These are phyloP conservation scores for Candida boleticola DNA, from an alignment of 805 yeast species.

Conservation along the genomic window DNA sequence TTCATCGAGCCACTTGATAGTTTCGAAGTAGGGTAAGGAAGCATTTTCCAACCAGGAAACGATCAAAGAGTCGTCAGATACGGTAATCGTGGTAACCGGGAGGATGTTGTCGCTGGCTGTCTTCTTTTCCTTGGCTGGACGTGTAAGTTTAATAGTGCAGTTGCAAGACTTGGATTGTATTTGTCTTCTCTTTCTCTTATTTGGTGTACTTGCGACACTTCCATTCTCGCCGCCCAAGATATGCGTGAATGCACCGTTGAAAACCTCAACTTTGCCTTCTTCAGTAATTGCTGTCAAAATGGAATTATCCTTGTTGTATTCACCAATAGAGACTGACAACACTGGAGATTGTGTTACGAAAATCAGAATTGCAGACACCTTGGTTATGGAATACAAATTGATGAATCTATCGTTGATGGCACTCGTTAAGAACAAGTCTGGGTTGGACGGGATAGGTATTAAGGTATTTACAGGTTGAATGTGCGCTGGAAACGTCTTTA, in stretches of 20 bases:
- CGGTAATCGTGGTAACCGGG: slow-evolving; percentile 27
- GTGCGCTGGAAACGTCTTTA: slow-evolving; percentile 70
- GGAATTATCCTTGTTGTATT: slow-evolving; percentile 22
- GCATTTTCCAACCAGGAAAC: slow-evolving; percentile 65
- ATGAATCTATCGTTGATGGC: slow-evolving; percentile 82
- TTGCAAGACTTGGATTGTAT: slow-evolving; percentile 53
- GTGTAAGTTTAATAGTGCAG: slow-evolving; percentile 43
- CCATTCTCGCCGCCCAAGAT: slow-evolving; percentile 9
- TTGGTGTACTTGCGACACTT: slow-evolving; percentile 12
- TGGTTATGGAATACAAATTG: slow-evolving; percentile 58
- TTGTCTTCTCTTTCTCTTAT: slow-evolving; percentile 46
- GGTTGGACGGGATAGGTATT: slow-evolving; percentile 30
- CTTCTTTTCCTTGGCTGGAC: slow-evolving; percentile 43
- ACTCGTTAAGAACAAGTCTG: slow-evolving; percentile 58
- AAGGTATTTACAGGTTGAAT: slow-evolving; percentile 62
- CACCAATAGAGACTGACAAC: slow-evolving; percentile 38
- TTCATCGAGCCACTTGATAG: slow-evolving; percentile 46
- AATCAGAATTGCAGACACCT: slow-evolving; percentile 48
- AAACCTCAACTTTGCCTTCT: slow-evolving; percentile 71
- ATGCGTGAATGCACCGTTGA: slow-evolving; percentile 40
- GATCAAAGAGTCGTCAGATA: slow-evolving; percentile 33
- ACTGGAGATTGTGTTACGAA: slow-evolving; percentile 72
- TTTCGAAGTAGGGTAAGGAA: slow-evolving; percentile 55
- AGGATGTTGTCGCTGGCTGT: slow-evolving; percentile 27
- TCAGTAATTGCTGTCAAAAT: slow-evolving; percentile 63